Conservation (phyloP, 805 yeast genomes). For the Schwanniomyces vanrijiae region DNA sequence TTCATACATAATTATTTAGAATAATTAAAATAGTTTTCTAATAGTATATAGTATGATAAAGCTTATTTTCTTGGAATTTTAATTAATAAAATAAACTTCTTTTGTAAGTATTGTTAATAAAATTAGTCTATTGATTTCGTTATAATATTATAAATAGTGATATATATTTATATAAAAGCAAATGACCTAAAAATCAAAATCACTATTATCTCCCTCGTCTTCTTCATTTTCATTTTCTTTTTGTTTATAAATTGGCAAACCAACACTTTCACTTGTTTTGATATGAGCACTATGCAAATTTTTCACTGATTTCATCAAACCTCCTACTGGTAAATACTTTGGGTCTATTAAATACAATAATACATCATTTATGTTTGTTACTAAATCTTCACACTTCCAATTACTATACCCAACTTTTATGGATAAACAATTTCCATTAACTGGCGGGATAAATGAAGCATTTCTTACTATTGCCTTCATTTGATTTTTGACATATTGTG, state of each 20-base stretch:
- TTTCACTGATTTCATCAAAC: slow-evolving; percentile 45
- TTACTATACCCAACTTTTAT: slow-evolving; percentile 59
- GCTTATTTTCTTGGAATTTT: too few species aligned
- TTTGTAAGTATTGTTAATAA: neutral
- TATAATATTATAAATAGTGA: too few species aligned
- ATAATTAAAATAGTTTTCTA: too few species aligned
- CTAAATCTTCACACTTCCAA: slow-evolving; percentile 41
- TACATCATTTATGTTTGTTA: slow-evolving; percentile 54
- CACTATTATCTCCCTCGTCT: slow-evolving; percentile 12
- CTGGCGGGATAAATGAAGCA: slow-evolving; percentile 58
- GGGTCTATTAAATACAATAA: slow-evolving; percentile 46
- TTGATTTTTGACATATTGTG: slow-evolving; percentile 63
- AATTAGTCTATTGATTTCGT: neutral
- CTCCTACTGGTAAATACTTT: slow-evolving; percentile 57
- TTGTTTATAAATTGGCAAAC: slow-evolving; percentile 51
- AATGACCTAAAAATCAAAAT: slow-evolving; percentile 13
- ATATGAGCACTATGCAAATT: slow-evolving; percentile 54
- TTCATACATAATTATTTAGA: too few species aligned
- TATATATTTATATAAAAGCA: neutral
- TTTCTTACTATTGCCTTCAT: slow-evolving; percentile 62
- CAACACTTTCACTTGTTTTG: slow-evolving; percentile 65
- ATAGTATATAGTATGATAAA: too few species aligned
- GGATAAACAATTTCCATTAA: slow-evolving; percentile 59
- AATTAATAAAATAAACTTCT: too few species aligned
- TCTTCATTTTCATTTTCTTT: slow-evolving; percentile 10